Base-by-base conservation (phyloP, 139 green algal genomes). In the Chlamydomonas sp. region DNA sequence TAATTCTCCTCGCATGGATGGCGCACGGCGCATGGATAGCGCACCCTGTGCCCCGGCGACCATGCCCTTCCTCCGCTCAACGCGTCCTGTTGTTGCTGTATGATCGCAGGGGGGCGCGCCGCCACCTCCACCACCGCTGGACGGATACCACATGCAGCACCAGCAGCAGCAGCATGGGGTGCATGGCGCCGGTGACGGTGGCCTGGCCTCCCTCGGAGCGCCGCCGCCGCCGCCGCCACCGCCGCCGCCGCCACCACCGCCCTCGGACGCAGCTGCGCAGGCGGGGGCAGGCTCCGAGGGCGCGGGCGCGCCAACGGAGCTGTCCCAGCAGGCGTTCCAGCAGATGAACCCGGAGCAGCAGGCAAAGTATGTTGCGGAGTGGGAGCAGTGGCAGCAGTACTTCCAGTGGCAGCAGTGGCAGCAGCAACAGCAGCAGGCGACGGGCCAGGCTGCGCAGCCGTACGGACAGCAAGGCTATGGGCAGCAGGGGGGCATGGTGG, bases 331-430 rank as follows among this genome's bases (percentile, higher is more conserved):
- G 34, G 54, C 54, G 16, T 64, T 36, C 26, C 54, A 64, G 54
- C 8, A 67, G 29, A 67, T 67, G 60, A 39, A 10, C 28, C 26
- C 60, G 6, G 28, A 47, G 8, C 22, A 67, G 5, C 60, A 67
- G 34, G 60, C 60, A 26, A 43, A 67, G 31, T 67, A 67, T 30
- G 8, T 67, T 8, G 60, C 60, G 30, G 28, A 67, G 20, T 67
- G 60, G 60, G 60, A 67, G 34, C 29, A 28, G 5, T 67, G 60
- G 60, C 60, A 67, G 60, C 54, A 64, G 26, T 67, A 67, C 33
- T 67, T 48, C 30, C 28, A 38, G 26, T 43, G 47, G 8, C 60
- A 67, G 47, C 8, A 28, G 16, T 22, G 5, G 30, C 5, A 37
- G 16, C n/a, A 67, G 8, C 60, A 67, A 67, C 8, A 28, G 16